Conservation (phyloP, 768 basidiomycete species). For the Trametopsis cervina region DNA sequence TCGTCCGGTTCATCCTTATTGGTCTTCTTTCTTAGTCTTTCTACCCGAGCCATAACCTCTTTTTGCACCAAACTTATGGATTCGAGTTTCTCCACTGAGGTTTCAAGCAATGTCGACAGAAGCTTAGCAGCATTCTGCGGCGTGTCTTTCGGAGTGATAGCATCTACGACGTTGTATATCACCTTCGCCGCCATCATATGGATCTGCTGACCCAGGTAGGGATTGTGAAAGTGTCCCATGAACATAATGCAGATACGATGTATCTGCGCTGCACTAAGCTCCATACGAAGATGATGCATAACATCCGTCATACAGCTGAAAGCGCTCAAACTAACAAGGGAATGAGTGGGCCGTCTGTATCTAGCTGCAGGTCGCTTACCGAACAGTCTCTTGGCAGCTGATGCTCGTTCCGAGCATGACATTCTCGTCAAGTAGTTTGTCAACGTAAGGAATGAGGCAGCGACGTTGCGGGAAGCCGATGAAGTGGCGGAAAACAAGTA, state of each 20-base stretch:
- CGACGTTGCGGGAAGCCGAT: conserved; percentile 71
- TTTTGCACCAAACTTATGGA: conserved; percentile 63
- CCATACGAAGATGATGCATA: conserved; percentile 83
- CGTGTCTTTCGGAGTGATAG: conserved; percentile 70
- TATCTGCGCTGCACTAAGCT: conserved; percentile 72
- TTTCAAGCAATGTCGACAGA: conserved; percentile 73
- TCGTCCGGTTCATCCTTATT: conserved; percentile 30
- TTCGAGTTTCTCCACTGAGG: conserved; percentile 78
- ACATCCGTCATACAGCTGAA: conserved; percentile 90
- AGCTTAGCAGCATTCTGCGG: conserved; percentile 60
- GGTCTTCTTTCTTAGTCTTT: conserved; percentile 33
- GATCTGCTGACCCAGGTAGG: conserved; percentile 68
- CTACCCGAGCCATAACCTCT: conserved; percentile 45
- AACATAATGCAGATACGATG: conserved; percentile 76
- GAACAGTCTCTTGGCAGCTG: conserved; percentile 77
- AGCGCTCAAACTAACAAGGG: conserved; percentile 51
- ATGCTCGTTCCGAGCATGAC: conserved; percentile 83
- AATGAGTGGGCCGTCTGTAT: neutral
- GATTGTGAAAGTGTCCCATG: conserved; percentile 84
- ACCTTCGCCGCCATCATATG: conserved; percentile 92
- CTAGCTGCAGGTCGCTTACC: conserved; percentile 34
- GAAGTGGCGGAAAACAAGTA: conserved; percentile 89
- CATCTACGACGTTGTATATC: conserved; percentile 84
- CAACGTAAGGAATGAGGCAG: conserved; percentile 74
- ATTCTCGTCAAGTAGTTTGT: conserved; percentile 85